Evolutionary conservation across 768 basidiomycete species (phyloP), one percentile per base, ranked within the genome.

Genomic region (Auricularia heimuer): DNA sequence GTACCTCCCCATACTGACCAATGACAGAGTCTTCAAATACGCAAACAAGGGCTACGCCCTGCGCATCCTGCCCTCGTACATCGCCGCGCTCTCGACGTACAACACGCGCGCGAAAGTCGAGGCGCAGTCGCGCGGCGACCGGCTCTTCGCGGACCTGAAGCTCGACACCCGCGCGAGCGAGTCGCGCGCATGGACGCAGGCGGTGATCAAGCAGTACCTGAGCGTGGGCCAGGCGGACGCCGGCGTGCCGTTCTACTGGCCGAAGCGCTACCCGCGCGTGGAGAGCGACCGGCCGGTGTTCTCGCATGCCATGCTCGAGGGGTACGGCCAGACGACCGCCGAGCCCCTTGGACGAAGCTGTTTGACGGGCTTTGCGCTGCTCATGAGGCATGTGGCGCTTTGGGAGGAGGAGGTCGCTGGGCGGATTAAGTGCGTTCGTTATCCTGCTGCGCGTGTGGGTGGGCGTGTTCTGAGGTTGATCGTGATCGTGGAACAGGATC

Each of bases 31-130:
- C 2, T 67, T 67, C 60, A 67, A 67, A 54, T 67, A 67, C 60
- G 67, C 67, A 0, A 47, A 67, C 62, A 67, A 66, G 34, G 67
- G 67, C 14, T 67, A 63, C 62, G 67, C 66, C 16, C 62, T 67
- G 0, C 67, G 67, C 42, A 63, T 67, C 33, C 67, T 67, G n/a
- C 65, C 67, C 0, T 45, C 61, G 21, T 67, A 67, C 47, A 12
- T 67, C 18, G 62, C 35, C 8, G 66, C 61, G 36, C 62, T 67
- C 51, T 36, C 44, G 35, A 24, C 42, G 7, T 56, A 24, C 36
- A 24, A n/a, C 63, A 42, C 45, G 42, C 12, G 16, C 14, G 35
- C 29, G 39, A 44, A 66, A 16, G 3, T 33, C 24, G n/a, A n/a
- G 11, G 44, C 35, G 7, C 29, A 58, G n/a, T n/a, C 39, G 24